Percentiles rank a stretch among this genome's conserved stretches.
These are phyloP conservation scores for Globisporangium radiosum DNA, from an alignment of 352 stramenopile genomes.

Conservation along the genomic window DNA sequence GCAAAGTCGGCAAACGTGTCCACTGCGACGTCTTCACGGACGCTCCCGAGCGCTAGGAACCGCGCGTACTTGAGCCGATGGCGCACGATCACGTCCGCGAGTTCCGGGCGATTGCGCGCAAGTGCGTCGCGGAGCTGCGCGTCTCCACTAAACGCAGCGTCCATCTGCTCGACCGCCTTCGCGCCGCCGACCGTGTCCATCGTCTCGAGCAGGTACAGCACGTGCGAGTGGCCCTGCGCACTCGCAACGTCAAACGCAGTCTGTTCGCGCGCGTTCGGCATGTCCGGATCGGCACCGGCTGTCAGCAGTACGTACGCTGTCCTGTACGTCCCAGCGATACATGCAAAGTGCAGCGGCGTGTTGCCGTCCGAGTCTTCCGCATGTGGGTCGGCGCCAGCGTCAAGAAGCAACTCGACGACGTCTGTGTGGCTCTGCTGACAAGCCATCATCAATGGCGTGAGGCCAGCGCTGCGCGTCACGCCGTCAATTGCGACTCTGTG, in stretches of 20 bases:
- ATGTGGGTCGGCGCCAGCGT: conserved; percentile 66
- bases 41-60: conserved; percentile 49
- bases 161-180: conserved; percentile 50
- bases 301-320: conserved; percentile 73
- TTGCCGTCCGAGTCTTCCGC: conserved; percentile 74
- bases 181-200: conserved; percentile 55
- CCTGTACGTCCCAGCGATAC: conserved; percentile 67
- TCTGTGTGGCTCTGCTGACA: conserved; percentile 42
- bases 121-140: conserved; percentile 53
- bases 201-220: conserved; percentile 75
- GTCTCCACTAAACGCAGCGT: conserved; percentile 59
- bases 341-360: conserved; percentile 76
- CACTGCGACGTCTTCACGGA: conserved; percentile 48
- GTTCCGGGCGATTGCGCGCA: conserved; percentile 52
- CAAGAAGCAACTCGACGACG: conserved; percentile 66
- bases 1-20: conserved; percentile 35
- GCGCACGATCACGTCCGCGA: conserved; percentile 69
- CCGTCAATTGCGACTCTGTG: conserved; percentile 45
- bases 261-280: conserved; percentile 75
- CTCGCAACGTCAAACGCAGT: conserved; percentile 77
- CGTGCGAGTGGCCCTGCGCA: conserved; percentile 53
- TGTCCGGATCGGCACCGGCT: conserved; percentile 76
- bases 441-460: conserved; percentile 72
- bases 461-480: conserved; percentile 25
- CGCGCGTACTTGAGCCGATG: conserved; percentile 72